Evolutionary conservation across 805 yeast genomes (phyloP).

Genomic region (Candida succiphila): DNA sequence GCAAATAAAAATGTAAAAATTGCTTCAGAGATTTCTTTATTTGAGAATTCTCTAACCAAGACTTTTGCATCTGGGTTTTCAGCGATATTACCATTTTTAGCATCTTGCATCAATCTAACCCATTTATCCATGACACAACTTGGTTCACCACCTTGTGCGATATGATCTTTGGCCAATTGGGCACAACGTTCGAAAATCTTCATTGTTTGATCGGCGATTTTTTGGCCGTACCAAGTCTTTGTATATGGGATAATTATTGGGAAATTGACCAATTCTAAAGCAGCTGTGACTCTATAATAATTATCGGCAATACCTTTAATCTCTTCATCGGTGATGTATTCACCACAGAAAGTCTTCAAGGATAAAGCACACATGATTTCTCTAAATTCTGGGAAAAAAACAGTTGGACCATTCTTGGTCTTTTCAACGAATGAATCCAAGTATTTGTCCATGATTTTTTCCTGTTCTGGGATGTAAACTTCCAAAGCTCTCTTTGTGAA

Average conservation of each 20-base stretch:
- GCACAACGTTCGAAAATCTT: conserved; percentile 85
- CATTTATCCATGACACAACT: conserved; percentile 93
- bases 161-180: conserved; percentile 71
- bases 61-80: conserved; percentile 44
- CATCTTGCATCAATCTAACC: conserved; percentile 78
- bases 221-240: conserved; percentile 96
- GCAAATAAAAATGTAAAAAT: conserved; percentile 95
- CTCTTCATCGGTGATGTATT: conserved; percentile 87
- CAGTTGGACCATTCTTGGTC: conserved; percentile 50
- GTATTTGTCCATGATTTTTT: conserved; percentile 75
- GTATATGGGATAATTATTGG: conserved; percentile 95
- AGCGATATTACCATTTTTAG: conserved; percentile 39
- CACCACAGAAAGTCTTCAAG: conserved; percentile 90
- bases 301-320: conserved; percentile 84
- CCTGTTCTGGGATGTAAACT: conserved; percentile 77
- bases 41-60: conserved; percentile 71
- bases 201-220: conserved; percentile 91
- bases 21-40: conserved; percentile 92
- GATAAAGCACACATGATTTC: conserved; percentile 94
- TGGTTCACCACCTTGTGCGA: conserved; percentile 69
- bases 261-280: conserved; percentile 94
- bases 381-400: conserved; percentile 89
- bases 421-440: conserved; percentile 51
- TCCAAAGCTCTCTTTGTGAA: conserved; percentile 80
- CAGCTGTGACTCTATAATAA: conserved; percentile 87